These are phyloP conservation scores for Porcisia deanei DNA, from an alignment of 208 protist genomes.

Conservation along the genomic window DNA sequence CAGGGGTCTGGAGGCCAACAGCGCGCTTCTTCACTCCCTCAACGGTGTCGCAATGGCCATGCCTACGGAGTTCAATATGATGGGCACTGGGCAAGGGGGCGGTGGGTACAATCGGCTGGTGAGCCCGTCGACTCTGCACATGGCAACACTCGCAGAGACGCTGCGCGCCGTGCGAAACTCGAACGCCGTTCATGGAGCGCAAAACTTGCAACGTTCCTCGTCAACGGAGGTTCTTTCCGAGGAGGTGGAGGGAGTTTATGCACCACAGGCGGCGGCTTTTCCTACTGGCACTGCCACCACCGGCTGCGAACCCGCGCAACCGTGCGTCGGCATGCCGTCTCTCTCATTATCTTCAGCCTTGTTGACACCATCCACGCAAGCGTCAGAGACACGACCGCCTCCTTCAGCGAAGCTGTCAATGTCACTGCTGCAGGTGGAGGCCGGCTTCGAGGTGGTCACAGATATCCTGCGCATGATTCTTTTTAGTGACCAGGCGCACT, in stretches of 20 bases:
- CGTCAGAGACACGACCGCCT: neutral
- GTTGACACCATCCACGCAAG: neutral
- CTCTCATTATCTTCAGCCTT: neutral
- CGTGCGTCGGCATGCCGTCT: neutral
- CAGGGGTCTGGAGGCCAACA: neutral
- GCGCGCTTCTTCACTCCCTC: neutral
- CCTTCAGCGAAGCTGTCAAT: neutral
- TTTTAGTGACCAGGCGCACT: conserved; percentile 79
- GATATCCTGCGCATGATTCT: conserved; percentile 80
- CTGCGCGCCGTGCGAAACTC: conserved; percentile 20
- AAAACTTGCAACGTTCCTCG: neutral
- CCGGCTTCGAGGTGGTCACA: conserved; percentile 40
- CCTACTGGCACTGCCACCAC: neutral
- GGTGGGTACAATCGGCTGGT: conserved; percentile 32
- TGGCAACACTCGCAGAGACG: conserved; percentile 27
- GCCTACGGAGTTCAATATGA: conserved; percentile 23
- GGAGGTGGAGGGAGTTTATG: conserved; percentile 27
- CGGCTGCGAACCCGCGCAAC: neutral
- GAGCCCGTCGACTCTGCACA: conserved; percentile 23
- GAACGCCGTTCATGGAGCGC: neutral
- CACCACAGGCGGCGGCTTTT: conserved; percentile 10
- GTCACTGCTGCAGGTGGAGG: neutral
- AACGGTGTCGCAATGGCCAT: neutral
- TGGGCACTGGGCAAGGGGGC: conserved; percentile 15
- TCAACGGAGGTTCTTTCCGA: conserved; percentile 9